These are phyloP conservation scores for Chaetomium sp. DNA, from an alignment of 2,329 filamentous ascomycete genomes.

Conservation along the genomic window DNA sequence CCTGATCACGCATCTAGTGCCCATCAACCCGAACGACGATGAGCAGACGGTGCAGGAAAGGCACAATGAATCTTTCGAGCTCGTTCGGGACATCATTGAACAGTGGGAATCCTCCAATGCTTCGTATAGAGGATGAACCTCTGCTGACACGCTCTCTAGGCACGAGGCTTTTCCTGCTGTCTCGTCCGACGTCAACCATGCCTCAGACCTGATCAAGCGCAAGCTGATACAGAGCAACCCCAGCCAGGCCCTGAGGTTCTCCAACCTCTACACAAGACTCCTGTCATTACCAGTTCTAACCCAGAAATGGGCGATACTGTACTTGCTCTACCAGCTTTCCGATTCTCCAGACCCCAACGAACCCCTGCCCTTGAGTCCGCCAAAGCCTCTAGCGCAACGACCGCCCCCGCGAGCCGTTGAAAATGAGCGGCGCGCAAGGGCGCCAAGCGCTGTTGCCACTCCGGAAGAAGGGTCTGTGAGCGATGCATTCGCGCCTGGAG, in stretches of 20 bases:
- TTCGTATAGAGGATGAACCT: neutral
- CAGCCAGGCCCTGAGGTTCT: conserved; percentile 79
- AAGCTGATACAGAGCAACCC: conserved; percentile 78
- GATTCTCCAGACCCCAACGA: conserved; percentile 64
- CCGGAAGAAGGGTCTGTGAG: conserved; percentile 53
- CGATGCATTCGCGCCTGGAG: conserved; percentile 58
- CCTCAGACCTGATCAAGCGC: conserved; percentile 87
- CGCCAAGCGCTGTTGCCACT: conserved; percentile 42
- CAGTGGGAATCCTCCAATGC: conserved; percentile 43
- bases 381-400: conserved; percentile 42
- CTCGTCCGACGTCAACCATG: conserved; percentile 81
- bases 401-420: conserved; percentile 37
- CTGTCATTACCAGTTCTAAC: conserved; percentile 88
- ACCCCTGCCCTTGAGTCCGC: conserved; percentile 50
- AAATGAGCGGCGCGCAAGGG: conserved; percentile 42
- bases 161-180: conserved; percentile 54
- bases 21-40: conserved; percentile 64
- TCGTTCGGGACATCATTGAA: conserved; percentile 55
- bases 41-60: conserved; percentile 69
- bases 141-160: conserved; percentile 37
- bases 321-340: conserved; percentile 82
- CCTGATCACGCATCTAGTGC: conserved; percentile 74
- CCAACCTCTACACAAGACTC: conserved; percentile 86
- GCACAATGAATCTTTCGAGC: conserved; percentile 62
- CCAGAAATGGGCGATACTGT: conserved; percentile 96